phyloP scores from a whole-genome alignment of 192 early-diverging fungal genomes.

The Coemansia sp. region DNA sequence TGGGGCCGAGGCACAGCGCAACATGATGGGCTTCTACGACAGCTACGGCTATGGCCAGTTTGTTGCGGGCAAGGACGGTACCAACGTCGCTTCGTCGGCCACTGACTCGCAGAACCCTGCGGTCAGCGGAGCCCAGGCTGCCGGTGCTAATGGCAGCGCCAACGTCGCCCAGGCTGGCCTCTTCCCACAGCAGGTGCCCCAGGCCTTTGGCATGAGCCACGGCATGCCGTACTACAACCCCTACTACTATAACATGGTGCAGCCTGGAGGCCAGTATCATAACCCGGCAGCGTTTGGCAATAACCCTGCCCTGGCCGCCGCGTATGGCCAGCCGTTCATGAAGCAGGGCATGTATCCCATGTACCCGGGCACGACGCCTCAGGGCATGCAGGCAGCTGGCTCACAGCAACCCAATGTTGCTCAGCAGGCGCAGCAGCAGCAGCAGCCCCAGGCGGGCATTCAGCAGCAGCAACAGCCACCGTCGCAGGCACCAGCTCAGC shows the following conservation, averaged over 20 bases:
- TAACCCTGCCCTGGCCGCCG: slow-evolving; percentile 53
- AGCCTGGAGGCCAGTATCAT: slow-evolving; percentile 75
- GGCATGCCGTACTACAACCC: slow-evolving; percentile 75
- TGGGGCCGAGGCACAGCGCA: slow-evolving; percentile 61
- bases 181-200: slow-evolving; percentile 50
- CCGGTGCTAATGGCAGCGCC: slow-evolving; percentile 49
- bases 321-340: slow-evolving; percentile 85
- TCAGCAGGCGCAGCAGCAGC: slow-evolving; percentile 25
- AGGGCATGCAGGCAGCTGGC: slow-evolving; percentile 21
- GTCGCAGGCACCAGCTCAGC: no score
- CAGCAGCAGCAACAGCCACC: slow-evolving; percentile 13
- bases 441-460: slow-evolving; percentile 33
- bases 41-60: slow-evolving; percentile 46
- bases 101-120: slow-evolving; percentile 45
- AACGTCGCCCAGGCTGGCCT: slow-evolving; percentile 42
- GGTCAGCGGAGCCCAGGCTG: slow-evolving; percentile 54
- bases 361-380: slow-evolving; percentile 51
- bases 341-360: slow-evolving; percentile 88
- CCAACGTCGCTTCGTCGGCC: slow-evolving; percentile 15
- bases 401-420: slow-evolving; percentile 35
- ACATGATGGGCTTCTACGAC: slow-evolving; percentile 55
- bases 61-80: slow-evolving; percentile 37
- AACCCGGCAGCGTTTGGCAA: slow-evolving; percentile 68
- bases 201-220: slow-evolving; percentile 53
- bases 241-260: slow-evolving; percentile 63